Evolutionary conservation across 2,329 filamentous ascomycete species (phyloP).

Genomic region (Penicillium rolfsii): DNA sequence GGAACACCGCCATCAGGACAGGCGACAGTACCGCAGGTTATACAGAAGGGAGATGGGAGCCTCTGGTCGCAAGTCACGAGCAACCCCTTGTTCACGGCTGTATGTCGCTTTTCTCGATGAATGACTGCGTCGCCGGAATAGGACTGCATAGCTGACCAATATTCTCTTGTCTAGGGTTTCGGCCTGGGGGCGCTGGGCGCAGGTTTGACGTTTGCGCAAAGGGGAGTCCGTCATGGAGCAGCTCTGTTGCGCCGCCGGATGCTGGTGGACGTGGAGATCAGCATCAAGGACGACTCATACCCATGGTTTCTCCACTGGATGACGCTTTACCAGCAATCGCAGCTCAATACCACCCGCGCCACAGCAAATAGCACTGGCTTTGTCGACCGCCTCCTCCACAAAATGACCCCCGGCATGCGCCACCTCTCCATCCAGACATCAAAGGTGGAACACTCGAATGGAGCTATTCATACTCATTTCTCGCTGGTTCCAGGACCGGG

Average conservation of each 20-base stretch:
- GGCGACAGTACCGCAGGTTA: conserved; percentile 35
- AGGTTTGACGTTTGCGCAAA: conserved; percentile 76
- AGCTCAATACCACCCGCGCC: conserved; percentile 60
- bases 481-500: conserved; percentile 90
- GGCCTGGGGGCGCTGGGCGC: conserved; percentile 89
- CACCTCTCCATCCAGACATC: conserved; percentile 68
- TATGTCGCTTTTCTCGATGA: conserved; percentile 32
- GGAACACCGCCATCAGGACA: conserved; percentile 36
- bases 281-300: conserved; percentile 89
- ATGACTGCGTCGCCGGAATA: background rate
- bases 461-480: conserved; percentile 77
- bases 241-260: conserved; percentile 78
- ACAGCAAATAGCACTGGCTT: conserved; percentile 46
- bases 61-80: conserved; percentile 50
- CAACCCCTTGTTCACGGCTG: conserved; percentile 57
- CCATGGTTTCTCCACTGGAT: conserved; percentile 95
- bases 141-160: conserved; percentile 6
- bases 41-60: conserved; percentile 41
- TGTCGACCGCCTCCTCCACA: conserved; percentile 58
- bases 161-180: conserved; percentile 62
- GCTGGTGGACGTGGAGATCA: conserved; percentile 94
- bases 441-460: conserved; percentile 64
- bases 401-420: conserved; percentile 63
- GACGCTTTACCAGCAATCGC: conserved; percentile 71
- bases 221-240: conserved; percentile 72